A percentile compares a stretch with the other conserved stretches of the same genome.
Evolutionary conservation across 805 yeast genomes (phyloP).

Genomic region (Kodamaea kakaduensis): DNA sequence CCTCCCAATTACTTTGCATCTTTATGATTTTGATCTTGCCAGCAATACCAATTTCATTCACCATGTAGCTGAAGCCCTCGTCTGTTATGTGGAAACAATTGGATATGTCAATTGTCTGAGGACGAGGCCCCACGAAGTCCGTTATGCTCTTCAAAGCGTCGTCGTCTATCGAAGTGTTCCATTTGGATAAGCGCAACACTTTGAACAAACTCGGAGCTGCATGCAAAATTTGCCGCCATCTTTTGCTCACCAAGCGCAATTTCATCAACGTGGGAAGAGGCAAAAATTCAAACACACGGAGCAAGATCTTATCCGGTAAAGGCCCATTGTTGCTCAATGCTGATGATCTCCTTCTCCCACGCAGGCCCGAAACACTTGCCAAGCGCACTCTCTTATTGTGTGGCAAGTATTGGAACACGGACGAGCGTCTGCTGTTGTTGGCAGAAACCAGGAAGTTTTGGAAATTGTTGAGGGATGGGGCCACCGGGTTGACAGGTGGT

Average conservation of each 20-base stretch:
- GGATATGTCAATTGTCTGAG: slow-evolving; percentile 56
- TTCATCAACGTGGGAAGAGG: slow-evolving; percentile 60
- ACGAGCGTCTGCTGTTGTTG: slow-evolving; percentile 12
- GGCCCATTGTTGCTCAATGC: slow-evolving; percentile 50
- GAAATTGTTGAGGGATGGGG: slow-evolving; percentile 32
- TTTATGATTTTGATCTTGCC: slow-evolving; percentile 53
- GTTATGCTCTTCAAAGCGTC: slow-evolving; percentile 53
- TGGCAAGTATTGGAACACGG: slow-evolving; percentile 50
- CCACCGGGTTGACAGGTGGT: slow-evolving; percentile 41
- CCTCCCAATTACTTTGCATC: slow-evolving; percentile 74
- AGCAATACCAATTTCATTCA: slow-evolving; percentile 64
- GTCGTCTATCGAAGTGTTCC: slow-evolving; percentile 61
- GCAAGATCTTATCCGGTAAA: slow-evolving; percentile 56
- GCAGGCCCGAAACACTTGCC: slow-evolving; percentile 38
- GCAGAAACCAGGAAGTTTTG: slow-evolving; percentile 20
- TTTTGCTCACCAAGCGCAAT: slow-evolving; percentile 51
- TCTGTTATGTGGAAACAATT: slow-evolving; percentile 77
- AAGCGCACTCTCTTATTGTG: slow-evolving; percentile 52
- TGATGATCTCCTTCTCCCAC: slow-evolving; percentile 51
- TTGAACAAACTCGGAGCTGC: slow-evolving; percentile 52
- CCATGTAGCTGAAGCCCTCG: slow-evolving; percentile 66
- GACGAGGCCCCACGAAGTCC: slow-evolving; percentile 68
- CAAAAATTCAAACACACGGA: slow-evolving; percentile 50
- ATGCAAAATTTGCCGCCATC: slow-evolving; percentile 65
- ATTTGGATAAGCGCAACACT: slow-evolving; percentile 54